These are phyloP conservation scores for Aaosphaeria arxii DNA, from an alignment of 2,329 filamentous ascomycete genomes.

Conservation along the genomic window DNA sequence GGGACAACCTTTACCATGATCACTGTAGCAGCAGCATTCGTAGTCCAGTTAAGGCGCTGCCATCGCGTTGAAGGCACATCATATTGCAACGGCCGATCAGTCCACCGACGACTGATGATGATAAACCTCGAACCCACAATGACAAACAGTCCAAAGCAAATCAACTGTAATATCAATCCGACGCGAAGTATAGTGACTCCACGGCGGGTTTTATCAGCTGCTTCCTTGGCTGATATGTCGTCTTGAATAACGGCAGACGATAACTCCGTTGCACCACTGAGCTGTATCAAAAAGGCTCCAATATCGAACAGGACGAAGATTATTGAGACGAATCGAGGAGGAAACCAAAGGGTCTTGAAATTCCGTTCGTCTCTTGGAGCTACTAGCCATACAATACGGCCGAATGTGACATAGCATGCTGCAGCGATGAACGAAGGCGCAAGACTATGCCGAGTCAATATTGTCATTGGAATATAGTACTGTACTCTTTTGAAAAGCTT, in stretches of 20 bases:
- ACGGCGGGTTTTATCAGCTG: background rate
- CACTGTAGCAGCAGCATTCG: background rate
- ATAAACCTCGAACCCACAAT: background rate
- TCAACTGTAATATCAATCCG: background rate
- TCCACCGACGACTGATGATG: background rate
- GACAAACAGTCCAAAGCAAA: background rate
- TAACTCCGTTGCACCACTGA: background rate
- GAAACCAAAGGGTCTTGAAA: background rate
- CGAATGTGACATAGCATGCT: background rate
- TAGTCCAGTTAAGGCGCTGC: background rate
- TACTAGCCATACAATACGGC: background rate
- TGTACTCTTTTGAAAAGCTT: background rate
- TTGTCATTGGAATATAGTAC: background rate
- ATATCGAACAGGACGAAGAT: constrained; percentile 1
- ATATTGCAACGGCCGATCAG: background rate
- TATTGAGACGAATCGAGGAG: background rate
- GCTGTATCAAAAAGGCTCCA: constrained; percentile 1
- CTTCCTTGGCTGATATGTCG: background rate
- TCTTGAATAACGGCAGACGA: background rate
- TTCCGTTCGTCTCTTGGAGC: background rate
- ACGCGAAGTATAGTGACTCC: background rate
- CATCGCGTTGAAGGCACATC: background rate
- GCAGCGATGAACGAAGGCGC: background rate
- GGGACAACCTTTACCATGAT: background rate
- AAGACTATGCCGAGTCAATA: background rate